Base-by-base conservation (phyloP, 1,139 yeast genomes). In the Zygosaccharomyces sapae region DNA sequence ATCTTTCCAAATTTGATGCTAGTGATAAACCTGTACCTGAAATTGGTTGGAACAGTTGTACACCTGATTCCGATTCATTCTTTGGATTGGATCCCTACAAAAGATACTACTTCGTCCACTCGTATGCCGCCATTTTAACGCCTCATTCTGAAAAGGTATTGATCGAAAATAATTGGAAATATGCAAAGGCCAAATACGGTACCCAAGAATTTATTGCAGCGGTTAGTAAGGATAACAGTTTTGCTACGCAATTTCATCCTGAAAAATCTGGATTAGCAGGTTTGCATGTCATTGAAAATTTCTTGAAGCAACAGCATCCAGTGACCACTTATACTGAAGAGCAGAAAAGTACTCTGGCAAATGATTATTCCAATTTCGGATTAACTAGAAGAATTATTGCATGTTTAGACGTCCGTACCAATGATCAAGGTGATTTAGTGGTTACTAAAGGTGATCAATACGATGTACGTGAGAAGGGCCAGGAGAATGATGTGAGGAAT, bases 361-460 rank as follows among this genome's bases (percentile, higher is more conserved):
- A 74, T 44, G 83, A 79, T 54, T 69, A 67, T 42, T 77, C 86
- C 0, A 68, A 75, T 41, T 75, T 81, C 49, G 97, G 97, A 0
- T 73, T 92, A 33, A 83, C 96, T 0, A 78, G 94, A 63, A 82
- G 98, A 68, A 79, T 92, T 20, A 89, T 92, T 66, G 98, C 98
- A 0, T 92, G 98, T 67, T 70, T 92, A 42, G 98, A 92, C 64
- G 98, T 92, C n/a, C 81, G 98, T 62, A 76, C 96, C 6, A 92
- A 92, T 63, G 98, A 92, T 62, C 74, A 75, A 35, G 98, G 98
- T 33, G 98, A 92, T 63, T 74, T 92, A 57, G 97, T 92, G 0
- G 98, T 92, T 30, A 92, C 98, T 0, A 92, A 92, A 68, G 98
- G 98, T 49, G 98, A 92, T 62, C 98, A 92, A 66, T 92, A 92